Conservation (phyloP, 2,329 filamentous ascomycete genomes). For the Aspergillus clavatus region DNA sequence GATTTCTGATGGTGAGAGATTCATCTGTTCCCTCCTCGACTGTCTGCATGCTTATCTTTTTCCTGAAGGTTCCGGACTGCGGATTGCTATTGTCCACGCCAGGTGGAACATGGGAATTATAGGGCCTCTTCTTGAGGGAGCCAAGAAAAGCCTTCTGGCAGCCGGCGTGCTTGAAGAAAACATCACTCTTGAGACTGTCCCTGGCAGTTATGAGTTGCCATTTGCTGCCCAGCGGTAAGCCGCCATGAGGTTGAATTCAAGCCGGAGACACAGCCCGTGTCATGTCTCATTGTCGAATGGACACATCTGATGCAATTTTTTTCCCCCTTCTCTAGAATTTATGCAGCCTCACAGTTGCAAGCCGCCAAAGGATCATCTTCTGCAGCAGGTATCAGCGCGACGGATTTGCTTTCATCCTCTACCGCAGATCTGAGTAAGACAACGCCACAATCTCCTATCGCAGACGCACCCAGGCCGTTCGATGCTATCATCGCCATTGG, state of each 20-base stretch:
- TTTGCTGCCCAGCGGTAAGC: conserved; percentile 77
- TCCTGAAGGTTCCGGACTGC: conserved; percentile 60
- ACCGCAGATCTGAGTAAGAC: conserved; percentile 61
- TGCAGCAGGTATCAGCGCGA: conserved; percentile 40
- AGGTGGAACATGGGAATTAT: conserved; percentile 93
- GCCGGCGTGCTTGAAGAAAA: conserved; percentile 82
- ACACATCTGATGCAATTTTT: background rate
- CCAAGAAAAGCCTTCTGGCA: conserved; percentile 69
- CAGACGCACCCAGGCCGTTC: conserved; percentile 55
- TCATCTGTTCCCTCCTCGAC: conserved; percentile 1
- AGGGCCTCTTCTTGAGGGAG: conserved; percentile 73
- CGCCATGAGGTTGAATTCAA: background rate
- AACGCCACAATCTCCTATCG: conserved; percentile 33
- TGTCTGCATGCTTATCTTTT: conserved; percentile 13
- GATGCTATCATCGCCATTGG: conserved; percentile 94
- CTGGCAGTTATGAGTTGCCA: conserved; percentile 90
- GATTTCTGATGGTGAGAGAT: conserved; percentile 51
- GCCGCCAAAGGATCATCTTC: conserved; percentile 52
- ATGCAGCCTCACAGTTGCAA: conserved; percentile 81
- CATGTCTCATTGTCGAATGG: background rate
- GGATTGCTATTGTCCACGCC: conserved; percentile 92
- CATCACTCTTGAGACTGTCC: conserved; percentile 83
- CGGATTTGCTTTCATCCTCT: conserved; percentile 57
- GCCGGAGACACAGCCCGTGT: background rate
- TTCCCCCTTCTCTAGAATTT: conserved; percentile 65